Evolutionary conservation across 495 filamentous ascomycete species (phyloP).

Genomic region (Penicillium maclennaniae): DNA sequence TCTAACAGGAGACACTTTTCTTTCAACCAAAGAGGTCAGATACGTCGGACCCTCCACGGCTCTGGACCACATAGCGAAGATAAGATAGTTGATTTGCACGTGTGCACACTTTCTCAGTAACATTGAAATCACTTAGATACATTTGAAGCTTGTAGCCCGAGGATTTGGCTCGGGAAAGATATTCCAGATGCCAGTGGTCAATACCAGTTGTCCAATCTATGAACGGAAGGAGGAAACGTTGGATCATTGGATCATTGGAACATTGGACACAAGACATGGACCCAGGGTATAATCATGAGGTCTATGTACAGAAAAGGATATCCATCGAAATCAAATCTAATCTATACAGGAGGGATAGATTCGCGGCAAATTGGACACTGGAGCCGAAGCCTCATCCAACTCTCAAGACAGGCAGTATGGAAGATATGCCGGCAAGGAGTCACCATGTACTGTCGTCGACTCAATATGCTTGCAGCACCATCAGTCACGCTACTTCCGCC

Average conservation of each 20-base stretch:
- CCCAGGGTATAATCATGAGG: background rate
- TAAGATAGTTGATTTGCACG: background rate
- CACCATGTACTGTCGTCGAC: constrained; percentile 86
- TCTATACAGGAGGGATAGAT: constrained; percentile 73
- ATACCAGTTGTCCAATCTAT: too few species aligned
- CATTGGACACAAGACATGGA: background rate
- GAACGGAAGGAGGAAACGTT: too few species aligned
- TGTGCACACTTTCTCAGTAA: too few species aligned
- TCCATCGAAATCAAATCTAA: constrained; percentile 1
- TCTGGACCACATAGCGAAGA: background rate
- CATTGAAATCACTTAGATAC: too few species aligned
- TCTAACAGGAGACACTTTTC: constrained; percentile 14
- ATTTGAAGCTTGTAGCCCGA: too few species aligned
- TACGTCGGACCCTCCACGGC: constrained; percentile 13
- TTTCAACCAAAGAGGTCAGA: constrained; percentile 26
- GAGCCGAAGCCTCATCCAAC: constrained; percentile 89
- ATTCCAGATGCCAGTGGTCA: too few species aligned
- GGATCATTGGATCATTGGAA: background rate
- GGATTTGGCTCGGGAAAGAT: too few species aligned
- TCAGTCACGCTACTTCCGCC: constrained; percentile 48
- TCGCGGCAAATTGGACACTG: constrained; percentile 97
- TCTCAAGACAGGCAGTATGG: constrained; percentile 87
- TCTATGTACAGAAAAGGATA: constrained; percentile 9
- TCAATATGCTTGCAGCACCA: constrained; percentile 66
- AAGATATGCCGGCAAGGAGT: constrained; percentile 97